Evolutionary conservation across 495 filamentous ascomycete genomes (phyloP).

Genomic region (Oleoguttula mirabilis): DNA sequence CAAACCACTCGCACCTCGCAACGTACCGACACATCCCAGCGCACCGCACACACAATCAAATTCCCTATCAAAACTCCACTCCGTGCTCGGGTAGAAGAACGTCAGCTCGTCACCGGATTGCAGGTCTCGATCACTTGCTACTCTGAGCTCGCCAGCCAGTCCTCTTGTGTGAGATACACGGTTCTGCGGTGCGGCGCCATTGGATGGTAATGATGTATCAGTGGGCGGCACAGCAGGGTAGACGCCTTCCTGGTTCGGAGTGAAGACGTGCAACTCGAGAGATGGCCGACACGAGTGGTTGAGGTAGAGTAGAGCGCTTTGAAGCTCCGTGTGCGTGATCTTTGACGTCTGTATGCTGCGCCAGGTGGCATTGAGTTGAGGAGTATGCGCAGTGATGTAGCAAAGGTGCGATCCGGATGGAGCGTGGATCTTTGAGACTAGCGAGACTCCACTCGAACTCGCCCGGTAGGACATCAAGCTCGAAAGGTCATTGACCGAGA

Average conservation of each 20-base stretch:
- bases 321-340: slow-evolving; percentile 56
- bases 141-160: slow-evolving; percentile 54
- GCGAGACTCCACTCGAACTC: neutral
- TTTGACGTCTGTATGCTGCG: slow-evolving; percentile 49
- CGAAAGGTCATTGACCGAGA: neutral
- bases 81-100: slow-evolving; percentile 69
- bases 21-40: too few species aligned
- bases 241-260: slow-evolving; percentile 15
- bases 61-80: slow-evolving; percentile 63
- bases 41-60: slow-evolving; percentile 54
- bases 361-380: neutral
- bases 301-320: slow-evolving; percentile 62
- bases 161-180: too few species aligned
- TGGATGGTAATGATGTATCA: too few species aligned
- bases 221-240: slow-evolving; percentile 20
- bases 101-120: slow-evolving; percentile 52
- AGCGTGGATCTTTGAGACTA: neutral
- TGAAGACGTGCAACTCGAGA: slow-evolving; percentile 56
- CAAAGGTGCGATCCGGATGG: neutral
- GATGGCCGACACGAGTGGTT: slow-evolving; percentile 63
- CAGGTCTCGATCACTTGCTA: slow-evolving; percentile 37
- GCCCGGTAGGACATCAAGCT: neutral
- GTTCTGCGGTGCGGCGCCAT: too few species aligned
- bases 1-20: too few species aligned
- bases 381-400: neutral